Evolutionary conservation across 2,329 filamentous ascomycete species (phyloP).

Genomic region (Aureobasidium musti): DNA sequence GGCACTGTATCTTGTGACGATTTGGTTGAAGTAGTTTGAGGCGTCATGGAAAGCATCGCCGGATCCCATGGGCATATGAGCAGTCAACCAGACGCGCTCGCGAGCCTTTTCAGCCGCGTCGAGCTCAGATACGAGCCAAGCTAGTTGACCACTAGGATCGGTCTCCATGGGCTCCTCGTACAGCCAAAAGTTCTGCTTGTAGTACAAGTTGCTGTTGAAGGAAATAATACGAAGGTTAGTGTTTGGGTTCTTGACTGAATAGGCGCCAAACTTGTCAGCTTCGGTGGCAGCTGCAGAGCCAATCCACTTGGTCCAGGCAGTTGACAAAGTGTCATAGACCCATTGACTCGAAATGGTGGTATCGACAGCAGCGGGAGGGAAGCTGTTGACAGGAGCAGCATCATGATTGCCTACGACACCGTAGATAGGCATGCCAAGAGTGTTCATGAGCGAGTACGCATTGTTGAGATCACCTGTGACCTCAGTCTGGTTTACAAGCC

Average conservation of each 20-base stretch:
- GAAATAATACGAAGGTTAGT: slow-evolving; percentile 60
- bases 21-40: slow-evolving; percentile 53
- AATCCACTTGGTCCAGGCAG: slow-evolving; percentile 54
- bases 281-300: slow-evolving; percentile 43
- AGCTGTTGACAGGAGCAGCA: slow-evolving; percentile 39
- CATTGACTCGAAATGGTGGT: slow-evolving; percentile 50
- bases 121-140: slow-evolving; percentile 58
- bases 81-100: slow-evolving; percentile 60
- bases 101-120: slow-evolving; percentile 55
- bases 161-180: slow-evolving; percentile 54
- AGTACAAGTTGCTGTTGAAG: slow-evolving; percentile 62
- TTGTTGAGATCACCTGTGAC: slow-evolving; percentile 46
- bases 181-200: slow-evolving; percentile 60
- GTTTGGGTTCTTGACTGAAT: slow-evolving; percentile 50
- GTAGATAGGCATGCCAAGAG: slow-evolving; percentile 50
- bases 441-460: slow-evolving; percentile 52
- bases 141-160: slow-evolving; percentile 57
- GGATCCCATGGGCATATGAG: slow-evolving; percentile 56
- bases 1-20: slow-evolving; percentile 56
- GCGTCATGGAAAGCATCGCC: slow-evolving; percentile 56
- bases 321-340: slow-evolving; percentile 55
- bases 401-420: slow-evolving; percentile 62
- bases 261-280: slow-evolving; percentile 51
- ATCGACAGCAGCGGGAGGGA: slow-evolving; percentile 39
- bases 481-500: slow-evolving; percentile 42